phyloP scores from a whole-genome alignment of 2,329 filamentous ascomycete species.

The Aspergillus ochraceoroseus region DNA sequence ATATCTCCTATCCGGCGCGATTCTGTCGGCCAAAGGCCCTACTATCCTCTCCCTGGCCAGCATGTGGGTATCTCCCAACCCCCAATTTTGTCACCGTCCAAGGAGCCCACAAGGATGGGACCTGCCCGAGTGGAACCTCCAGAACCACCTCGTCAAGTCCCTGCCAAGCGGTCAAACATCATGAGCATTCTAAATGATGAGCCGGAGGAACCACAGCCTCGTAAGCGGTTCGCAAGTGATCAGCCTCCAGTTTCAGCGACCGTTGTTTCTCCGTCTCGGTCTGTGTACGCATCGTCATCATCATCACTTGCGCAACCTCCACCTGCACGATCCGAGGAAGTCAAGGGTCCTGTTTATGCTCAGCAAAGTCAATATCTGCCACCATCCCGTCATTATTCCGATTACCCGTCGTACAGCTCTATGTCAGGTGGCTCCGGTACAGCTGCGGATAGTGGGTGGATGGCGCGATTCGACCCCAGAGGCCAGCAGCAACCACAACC shows the following conservation, averaged over 20 bases:
- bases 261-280: slow-evolving; percentile 24
- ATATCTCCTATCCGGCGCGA: slow-evolving; percentile 36
- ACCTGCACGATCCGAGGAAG: slow-evolving; percentile 27
- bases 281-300: slow-evolving; percentile 26
- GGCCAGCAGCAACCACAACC: slow-evolving; percentile 31
- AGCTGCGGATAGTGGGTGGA: slow-evolving; percentile 39
- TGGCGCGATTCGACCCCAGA: slow-evolving; percentile 42
- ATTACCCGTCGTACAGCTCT: slow-evolving; percentile 32
- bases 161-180: slow-evolving; percentile 48
- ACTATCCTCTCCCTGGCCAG: slow-evolving; percentile 29
- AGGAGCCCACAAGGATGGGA: slow-evolving; percentile 34
- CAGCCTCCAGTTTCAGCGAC: slow-evolving; percentile 21
- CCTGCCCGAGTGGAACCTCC: slow-evolving; percentile 30
- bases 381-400: slow-evolving; percentile 30
- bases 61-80: slow-evolving; percentile 28
- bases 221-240: slow-evolving; percentile 45
- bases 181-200: slow-evolving; percentile 49
- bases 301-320: slow-evolving; percentile 24
- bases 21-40: slow-evolving; percentile 33
- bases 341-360: slow-evolving; percentile 28
- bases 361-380: slow-evolving; percentile 28
- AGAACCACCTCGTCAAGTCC: slow-evolving; percentile 41
- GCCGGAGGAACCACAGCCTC: slow-evolving; percentile 44
- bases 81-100: slow-evolving; percentile 33
- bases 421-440: slow-evolving; percentile 25